Evolutionary conservation across 2,329 filamentous ascomycete genomes (phyloP).

Genomic region (Mycosphaerelloides madeirae): DNA sequence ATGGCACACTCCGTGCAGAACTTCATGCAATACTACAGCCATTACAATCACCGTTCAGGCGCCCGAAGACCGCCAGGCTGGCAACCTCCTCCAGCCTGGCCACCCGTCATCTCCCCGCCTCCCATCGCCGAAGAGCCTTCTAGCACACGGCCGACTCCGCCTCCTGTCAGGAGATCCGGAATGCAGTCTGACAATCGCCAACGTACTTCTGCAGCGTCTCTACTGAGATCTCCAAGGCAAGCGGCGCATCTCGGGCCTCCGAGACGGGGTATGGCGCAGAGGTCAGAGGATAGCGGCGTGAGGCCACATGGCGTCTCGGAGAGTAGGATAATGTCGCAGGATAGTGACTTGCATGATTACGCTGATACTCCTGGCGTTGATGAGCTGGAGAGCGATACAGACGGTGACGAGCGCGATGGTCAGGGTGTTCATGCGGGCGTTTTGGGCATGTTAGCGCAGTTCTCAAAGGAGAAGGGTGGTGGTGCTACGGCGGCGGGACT

Average conservation of each 20-base stretch:
- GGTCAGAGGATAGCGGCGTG: slow-evolving; percentile 3
- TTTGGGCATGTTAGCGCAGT: slow-evolving; percentile 62
- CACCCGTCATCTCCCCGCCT: slow-evolving; percentile 23
- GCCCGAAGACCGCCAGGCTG: slow-evolving; percentile 23
- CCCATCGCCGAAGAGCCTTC: slow-evolving; percentile 22
- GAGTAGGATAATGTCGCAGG: slow-evolving; percentile 42
- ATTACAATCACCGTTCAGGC: slow-evolving; percentile 27
- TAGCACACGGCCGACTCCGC: slow-evolving; percentile 1
- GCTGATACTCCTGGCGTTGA: slow-evolving; percentile 29
- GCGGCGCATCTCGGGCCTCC: background rate
- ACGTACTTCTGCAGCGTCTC: slow-evolving; percentile 7
- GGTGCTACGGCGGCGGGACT: background rate
- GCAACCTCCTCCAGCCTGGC: slow-evolving; percentile 31
- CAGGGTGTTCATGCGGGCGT: slow-evolving; percentile 50
- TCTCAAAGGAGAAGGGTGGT: slow-evolving; percentile 48
- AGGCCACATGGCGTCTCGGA: slow-evolving; percentile 36
- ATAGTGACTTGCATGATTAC: slow-evolving; percentile 56
- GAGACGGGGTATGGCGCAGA: background rate
- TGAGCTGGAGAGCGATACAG: slow-evolving; percentile 32
- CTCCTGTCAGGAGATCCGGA: slow-evolving; percentile 4
- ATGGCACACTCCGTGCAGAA: slow-evolving; percentile 97
- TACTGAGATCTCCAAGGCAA: slow-evolving; percentile 15
- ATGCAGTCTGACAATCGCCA: slow-evolving; percentile 1
- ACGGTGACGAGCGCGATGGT: slow-evolving; percentile 44
- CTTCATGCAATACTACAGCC: slow-evolving; percentile 81